Conservation (phyloP, 768 basidiomycete genomes). For the Lactarius deliciosus region DNA sequence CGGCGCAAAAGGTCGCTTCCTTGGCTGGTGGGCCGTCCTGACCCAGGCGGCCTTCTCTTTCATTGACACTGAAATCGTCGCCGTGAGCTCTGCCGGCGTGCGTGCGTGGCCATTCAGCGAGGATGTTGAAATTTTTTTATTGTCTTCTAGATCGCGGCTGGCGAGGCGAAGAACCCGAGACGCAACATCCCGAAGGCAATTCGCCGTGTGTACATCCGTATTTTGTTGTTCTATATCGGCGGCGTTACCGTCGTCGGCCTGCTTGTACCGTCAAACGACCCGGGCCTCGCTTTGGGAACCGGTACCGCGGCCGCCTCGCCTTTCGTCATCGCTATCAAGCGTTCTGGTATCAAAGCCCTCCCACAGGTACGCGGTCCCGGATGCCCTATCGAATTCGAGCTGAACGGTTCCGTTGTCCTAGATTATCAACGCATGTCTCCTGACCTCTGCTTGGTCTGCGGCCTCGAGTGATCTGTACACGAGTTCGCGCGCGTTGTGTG, state of each 20-base stretch:
- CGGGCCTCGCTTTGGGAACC: slow-evolving; percentile 48
- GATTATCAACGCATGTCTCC: slow-evolving; percentile 79
- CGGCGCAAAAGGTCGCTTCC: slow-evolving; percentile 76
- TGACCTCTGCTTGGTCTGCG: slow-evolving; percentile 93
- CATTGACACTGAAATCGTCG: slow-evolving; percentile 94
- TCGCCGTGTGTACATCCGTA: slow-evolving; percentile 67
- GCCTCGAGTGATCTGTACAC: slow-evolving; percentile 89
- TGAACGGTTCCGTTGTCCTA: slow-evolving; percentile 31
- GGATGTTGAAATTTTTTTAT: too few species aligned
- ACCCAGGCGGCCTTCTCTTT: slow-evolving; percentile 90
- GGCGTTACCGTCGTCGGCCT: slow-evolving; percentile 79
- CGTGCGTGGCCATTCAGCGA: neutral
- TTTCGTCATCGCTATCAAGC: slow-evolving; percentile 87
- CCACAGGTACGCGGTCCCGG: slow-evolving; percentile 60
- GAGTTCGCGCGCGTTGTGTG: slow-evolving; percentile 81
- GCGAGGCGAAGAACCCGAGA: slow-evolving; percentile 88
- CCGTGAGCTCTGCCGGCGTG: slow-evolving; percentile 47
- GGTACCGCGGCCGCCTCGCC: slow-evolving; percentile 76
- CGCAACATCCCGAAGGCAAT: slow-evolving; percentile 60
- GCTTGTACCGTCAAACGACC: slow-evolving; percentile 72
- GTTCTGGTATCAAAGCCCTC: slow-evolving; percentile 81
- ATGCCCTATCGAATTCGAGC: neutral
- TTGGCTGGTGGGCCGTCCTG: slow-evolving; percentile 68
- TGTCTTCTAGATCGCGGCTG: slow-evolving; percentile 67
- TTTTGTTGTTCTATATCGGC: slow-evolving; percentile 69